Conservation (phyloP, 306 rosid genomes). For the Sicyos baderoa region DNA sequence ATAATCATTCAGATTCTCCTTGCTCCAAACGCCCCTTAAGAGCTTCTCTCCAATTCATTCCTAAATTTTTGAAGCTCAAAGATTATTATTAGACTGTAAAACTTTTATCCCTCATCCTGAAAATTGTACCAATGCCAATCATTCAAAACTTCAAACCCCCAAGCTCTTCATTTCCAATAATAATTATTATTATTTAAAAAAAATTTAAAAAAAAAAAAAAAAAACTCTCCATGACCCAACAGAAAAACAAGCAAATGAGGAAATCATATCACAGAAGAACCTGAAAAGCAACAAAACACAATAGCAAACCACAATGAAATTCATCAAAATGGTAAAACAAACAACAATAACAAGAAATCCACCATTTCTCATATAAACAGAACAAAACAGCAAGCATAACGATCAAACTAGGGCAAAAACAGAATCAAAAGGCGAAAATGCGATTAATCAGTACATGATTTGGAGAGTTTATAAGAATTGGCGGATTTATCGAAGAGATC, state of each 20-base stretch:
- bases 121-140: neutral
- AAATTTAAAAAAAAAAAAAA: too few species aligned
- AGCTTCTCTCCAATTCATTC: neutral
- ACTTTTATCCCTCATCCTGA: neutral
- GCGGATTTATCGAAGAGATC: conserved; percentile 94
- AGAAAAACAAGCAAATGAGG: neutral
- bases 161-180: neutral
- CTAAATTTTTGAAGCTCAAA: neutral
- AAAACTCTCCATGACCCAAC: neutral
- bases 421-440: neutral
- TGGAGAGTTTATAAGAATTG: conserved; percentile 80
- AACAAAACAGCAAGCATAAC: conserved; percentile 13
- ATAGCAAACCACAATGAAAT: neutral
- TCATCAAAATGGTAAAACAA: neutral
- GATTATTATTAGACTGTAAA: too few species aligned
- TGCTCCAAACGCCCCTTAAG: too few species aligned
- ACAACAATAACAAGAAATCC: too few species aligned
- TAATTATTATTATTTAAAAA: too few species aligned
- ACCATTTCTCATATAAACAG: neutral
- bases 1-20: too few species aligned
- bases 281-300: neutral
- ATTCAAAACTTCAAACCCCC: neutral
- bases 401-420: neutral
- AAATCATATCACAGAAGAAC: neutral
- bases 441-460: conserved; percentile 42